Evolutionary conservation across 495 filamentous ascomycete species (phyloP).

Genomic region (Glonium stellatum): DNA sequence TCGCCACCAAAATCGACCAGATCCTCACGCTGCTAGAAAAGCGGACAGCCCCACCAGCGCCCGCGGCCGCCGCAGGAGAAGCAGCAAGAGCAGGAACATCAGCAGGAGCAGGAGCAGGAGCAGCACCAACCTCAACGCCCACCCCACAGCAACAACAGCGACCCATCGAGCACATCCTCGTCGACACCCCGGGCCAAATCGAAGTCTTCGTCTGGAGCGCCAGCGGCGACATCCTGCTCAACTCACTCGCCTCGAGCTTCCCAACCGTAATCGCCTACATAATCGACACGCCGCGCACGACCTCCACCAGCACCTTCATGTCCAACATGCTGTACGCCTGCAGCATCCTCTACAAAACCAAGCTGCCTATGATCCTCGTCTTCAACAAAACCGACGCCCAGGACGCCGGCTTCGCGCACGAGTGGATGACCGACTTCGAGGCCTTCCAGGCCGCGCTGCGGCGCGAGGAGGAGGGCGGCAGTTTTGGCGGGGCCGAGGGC

Average conservation of each 20-base stretch:
- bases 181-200: conserved; percentile 96
- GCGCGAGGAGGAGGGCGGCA: conserved; percentile 68
- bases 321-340: conserved; percentile 99
- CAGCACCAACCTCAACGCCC: no score
- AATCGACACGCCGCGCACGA: conserved; percentile 89
- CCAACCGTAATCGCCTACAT: conserved; percentile 96
- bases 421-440: conserved; percentile 99
- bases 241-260: conserved; percentile 84
- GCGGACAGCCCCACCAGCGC: conserved; percentile 42
- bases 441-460: conserved; percentile 83
- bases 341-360: conserved; percentile 96
- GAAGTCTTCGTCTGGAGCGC: conserved; percentile 98
- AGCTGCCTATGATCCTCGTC: conserved; percentile 93
- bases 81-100: no score
- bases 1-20: conserved; percentile 96
- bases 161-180: conserved; percentile 73
- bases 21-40: conserved; percentile 85
- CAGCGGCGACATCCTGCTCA: conserved; percentile 84
- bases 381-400: conserved; percentile 98
- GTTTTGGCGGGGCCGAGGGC: conserved; percentile 68
- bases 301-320: conserved; percentile 95
- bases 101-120: no score
- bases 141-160: conserved; percentile 54
- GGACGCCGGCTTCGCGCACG: conserved; percentile 84
- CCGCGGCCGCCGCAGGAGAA: conserved; percentile 37